Conservation (phyloP, 176 grass and related monocot genomes). For the Areca catechu region DNA sequence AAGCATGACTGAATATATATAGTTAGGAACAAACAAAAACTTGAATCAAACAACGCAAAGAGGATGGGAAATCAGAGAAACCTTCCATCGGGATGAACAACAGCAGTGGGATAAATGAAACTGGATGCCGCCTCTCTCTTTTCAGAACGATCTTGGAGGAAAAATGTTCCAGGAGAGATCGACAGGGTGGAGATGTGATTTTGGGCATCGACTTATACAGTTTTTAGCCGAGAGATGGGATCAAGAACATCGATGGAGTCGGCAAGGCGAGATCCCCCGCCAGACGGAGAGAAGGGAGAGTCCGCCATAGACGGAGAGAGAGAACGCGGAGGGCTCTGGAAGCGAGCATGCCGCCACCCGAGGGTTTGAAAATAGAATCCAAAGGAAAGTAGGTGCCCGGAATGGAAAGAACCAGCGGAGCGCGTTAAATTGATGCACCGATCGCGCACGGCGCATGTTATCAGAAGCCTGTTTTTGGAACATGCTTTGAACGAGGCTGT, state of each 20-base stretch:
- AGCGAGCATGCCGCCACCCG: conserved; percentile 26
- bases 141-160: conserved; percentile 16
- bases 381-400: not conserved
- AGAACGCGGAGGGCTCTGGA: conserved; percentile 9
- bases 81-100: conserved; percentile 72
- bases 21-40: not conserved
- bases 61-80: conserved; percentile 1
- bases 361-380: not conserved
- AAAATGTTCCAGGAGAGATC: not conserved
- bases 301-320: not conserved
- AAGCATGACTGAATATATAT: not conserved
- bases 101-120: conserved; percentile 23
- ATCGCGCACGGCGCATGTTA: no score
- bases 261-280: conserved; percentile 17
- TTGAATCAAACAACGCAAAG: not conserved
- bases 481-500: no score
- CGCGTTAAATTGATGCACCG: no score
- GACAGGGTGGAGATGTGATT: not conserved
- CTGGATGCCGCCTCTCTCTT: conserved; percentile 2
- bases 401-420: not conserved
- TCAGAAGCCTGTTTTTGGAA: no score
- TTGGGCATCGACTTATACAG: not conserved
- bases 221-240: no score
- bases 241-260: conserved; percentile 35
- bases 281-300: conserved; percentile 2